These are phyloP conservation scores for Adansonia madagascariensis DNA, from an alignment of 441 rosid genomes.

Conservation along the genomic window DNA sequence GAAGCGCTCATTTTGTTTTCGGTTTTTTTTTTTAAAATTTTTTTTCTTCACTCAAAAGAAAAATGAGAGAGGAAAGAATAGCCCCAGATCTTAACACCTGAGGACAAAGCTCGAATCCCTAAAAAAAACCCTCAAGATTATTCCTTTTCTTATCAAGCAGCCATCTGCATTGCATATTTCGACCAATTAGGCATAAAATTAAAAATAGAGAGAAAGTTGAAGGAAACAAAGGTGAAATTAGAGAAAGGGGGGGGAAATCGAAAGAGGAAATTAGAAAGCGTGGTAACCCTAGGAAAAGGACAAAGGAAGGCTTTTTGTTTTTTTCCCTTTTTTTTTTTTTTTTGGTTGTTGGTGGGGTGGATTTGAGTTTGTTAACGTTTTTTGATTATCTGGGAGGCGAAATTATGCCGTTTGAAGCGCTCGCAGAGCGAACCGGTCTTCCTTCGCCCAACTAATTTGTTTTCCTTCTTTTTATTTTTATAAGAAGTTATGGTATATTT, in stretches of 20 bases:
- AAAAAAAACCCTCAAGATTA: not conserved
- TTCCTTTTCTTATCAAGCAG: conserved; percentile 30
- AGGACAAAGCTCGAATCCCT: conserved; percentile 43
- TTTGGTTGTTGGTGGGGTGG: not conserved
- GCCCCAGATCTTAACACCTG: conserved; percentile 76
- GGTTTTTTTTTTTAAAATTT: not conserved
- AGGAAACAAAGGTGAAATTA: conserved; percentile 19
- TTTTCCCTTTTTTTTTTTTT: not conserved
- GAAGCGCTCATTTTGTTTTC: conserved; percentile 60
- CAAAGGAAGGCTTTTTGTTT: not conserved
- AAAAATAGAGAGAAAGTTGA: conserved; percentile 20
- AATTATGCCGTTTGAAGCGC: not conserved
- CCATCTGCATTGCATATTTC: conserved; percentile 34
- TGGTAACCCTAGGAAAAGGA: conserved; percentile 19
- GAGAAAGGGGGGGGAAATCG: conserved; percentile 16
- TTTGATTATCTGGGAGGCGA: not conserved
- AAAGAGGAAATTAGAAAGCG: conserved; percentile 7
- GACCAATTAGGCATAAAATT: conserved; percentile 21
- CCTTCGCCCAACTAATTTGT: not conserved
- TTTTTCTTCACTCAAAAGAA: not conserved
- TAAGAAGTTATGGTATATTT: no score
- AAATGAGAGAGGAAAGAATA: not conserved
- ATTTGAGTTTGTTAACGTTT: no score
- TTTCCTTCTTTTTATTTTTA: not conserved
- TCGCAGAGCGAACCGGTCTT: not conserved